phyloP scores from a whole-genome alignment of 2,329 filamentous ascomycete species.

The Neopestalotiopsis sp. region DNA sequence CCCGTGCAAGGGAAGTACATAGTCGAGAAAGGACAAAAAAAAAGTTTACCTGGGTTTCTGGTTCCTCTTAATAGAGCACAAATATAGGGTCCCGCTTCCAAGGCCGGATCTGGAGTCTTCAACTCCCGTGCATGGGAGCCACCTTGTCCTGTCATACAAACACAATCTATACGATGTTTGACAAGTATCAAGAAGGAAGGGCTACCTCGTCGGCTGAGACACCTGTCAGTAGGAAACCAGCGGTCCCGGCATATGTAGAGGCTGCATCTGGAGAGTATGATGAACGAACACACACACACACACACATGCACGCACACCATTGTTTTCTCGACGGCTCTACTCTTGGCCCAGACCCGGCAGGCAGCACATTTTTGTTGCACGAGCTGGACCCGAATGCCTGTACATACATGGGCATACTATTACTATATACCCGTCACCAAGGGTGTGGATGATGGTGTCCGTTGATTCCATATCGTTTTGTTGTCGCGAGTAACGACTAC shows the following conservation, averaged over 20 bases:
- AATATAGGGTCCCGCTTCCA: conserved; percentile 7
- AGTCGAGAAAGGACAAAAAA: background rate
- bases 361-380: background rate
- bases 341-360: conserved; percentile 1
- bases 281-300: background rate
- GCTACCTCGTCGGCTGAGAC: background rate
- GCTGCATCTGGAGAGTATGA: conserved; percentile 10
- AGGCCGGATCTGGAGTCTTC: conserved; percentile 10
- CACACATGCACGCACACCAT: background rate
- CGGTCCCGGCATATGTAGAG: background rate
- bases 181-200: conserved; percentile 18
- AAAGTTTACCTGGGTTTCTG: background rate
- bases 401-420: background rate
- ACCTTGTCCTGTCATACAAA: conserved; percentile 7
- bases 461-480: background rate
- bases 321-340: background rate
- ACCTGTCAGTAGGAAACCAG: conserved; percentile 2
- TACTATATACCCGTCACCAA: background rate
- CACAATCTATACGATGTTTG: conserved; percentile 16
- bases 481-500: background rate
- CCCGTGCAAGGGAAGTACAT: background rate
- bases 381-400: background rate
- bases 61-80: background rate
- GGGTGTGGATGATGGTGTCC: background rate
- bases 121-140: conserved; percentile 16